Percentiles rank a stretch among this genome's conserved stretches.
Conservation (phyloP, 495 filamentous ascomycete genomes). For the Talaromyces adpressus region DNA sequence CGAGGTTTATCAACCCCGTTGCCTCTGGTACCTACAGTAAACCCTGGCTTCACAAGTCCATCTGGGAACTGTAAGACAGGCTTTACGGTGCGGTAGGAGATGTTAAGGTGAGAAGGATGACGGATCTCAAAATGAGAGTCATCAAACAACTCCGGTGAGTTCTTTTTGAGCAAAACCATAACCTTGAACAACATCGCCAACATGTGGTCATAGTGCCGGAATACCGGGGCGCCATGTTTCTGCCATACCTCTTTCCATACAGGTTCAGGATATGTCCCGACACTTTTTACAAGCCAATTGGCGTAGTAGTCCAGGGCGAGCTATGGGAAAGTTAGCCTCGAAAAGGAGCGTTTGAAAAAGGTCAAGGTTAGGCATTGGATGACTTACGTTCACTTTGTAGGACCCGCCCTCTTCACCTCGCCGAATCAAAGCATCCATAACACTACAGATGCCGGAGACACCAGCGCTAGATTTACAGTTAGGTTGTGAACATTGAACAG, state of each 20-base stretch:
- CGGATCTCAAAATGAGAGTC: not conserved
- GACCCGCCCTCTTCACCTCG: slow-evolving; percentile 27
- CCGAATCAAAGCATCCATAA: slow-evolving; percentile 24
- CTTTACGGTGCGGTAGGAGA: not conserved
- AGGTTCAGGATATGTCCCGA: not conserved
- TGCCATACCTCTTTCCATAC: not conserved
- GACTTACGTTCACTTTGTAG: slow-evolving; percentile 10
- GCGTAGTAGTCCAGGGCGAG: not conserved
- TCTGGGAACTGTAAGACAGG: not conserved
- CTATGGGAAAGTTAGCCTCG: not conserved
- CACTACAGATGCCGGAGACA: slow-evolving; percentile 15
- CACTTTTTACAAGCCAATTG: not conserved
- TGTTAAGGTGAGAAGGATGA: not conserved
- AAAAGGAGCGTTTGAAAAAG: not conserved
- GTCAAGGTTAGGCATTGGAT: not conserved
- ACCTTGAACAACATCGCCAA: not conserved
- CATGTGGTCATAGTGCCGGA: not conserved
- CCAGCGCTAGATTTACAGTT: not conserved
- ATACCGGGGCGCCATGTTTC: not conserved
- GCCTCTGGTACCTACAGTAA: not conserved
- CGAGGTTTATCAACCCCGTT: not conserved
- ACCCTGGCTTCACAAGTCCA: not conserved
- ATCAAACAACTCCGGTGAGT: not conserved
- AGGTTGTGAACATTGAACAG: not conserved
- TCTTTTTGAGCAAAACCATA: not conserved